Conservation (phyloP, 2,329 filamentous ascomycete genomes). For the Phialophora expanda region DNA sequence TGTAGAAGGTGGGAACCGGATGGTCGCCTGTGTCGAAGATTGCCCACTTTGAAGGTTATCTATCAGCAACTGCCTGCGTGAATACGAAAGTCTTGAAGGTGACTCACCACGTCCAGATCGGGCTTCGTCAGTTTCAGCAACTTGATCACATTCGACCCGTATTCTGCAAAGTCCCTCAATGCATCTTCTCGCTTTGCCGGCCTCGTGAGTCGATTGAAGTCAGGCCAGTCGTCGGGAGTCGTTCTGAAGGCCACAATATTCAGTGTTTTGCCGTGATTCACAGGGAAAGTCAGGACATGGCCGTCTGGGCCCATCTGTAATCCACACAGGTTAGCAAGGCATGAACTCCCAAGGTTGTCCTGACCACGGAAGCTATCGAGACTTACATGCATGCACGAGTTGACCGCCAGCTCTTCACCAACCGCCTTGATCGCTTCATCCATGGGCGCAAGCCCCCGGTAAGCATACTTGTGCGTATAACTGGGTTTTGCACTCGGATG, state of each 20-base stretch:
- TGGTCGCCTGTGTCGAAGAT: conserved; percentile 49
- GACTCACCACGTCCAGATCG: conserved; percentile 39
- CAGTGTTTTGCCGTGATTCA: conserved; percentile 61
- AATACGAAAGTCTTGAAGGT: neutral
- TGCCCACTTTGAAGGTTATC: conserved; percentile 44
- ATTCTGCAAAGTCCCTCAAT: conserved; percentile 36
- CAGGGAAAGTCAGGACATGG: conserved; percentile 67
- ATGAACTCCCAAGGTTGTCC: neutral
- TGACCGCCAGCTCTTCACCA: conserved; percentile 56
- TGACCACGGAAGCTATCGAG: neutral
- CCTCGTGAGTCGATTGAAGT: conserved; percentile 48
- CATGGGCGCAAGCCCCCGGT: conserved; percentile 67
- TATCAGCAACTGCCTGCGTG: conserved; percentile 26
- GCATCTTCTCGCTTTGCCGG: conserved; percentile 39
- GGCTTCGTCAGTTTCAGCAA: conserved; percentile 42
- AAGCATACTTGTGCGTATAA: conserved; percentile 64
- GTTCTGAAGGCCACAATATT: conserved; percentile 60
- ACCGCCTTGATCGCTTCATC: conserved; percentile 56
- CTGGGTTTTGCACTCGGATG: conserved; percentile 50
- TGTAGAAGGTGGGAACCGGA: conserved; percentile 47
- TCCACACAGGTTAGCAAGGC: conserved; percentile 13
- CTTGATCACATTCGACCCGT: conserved; percentile 34
- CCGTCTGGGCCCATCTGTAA: conserved; percentile 63
- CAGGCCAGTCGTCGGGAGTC: conserved; percentile 50
- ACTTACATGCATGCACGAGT: conserved; percentile 48